Base-by-base conservation (phyloP, 768 basidiomycete genomes). In the Mycena rosella region DNA sequence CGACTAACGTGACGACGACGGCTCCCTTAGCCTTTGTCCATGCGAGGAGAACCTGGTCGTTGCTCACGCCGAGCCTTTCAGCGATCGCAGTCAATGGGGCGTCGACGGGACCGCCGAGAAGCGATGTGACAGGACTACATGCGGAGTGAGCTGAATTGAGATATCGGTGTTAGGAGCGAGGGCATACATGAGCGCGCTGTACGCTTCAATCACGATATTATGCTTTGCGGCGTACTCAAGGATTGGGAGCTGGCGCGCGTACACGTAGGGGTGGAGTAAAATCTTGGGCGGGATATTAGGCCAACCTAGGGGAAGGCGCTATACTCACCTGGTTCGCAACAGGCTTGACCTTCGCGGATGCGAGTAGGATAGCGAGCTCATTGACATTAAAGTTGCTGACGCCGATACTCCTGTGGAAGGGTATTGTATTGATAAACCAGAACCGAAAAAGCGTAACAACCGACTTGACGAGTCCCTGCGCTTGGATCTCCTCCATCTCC, bases 1-100 rank as follows among this genome's bases (percentile, higher is more conserved):
- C n/a, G n/a, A 78, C 84, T 47, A 70, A 89, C 89, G 91, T 93
- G 66, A 92, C 89, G 55, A 92, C 86, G 8, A 88, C 86, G 2
- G 82, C 86, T 32, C 88, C 88, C 74, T 94, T 94, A 32, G 85
- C 83, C 71, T 82, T 85, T 2, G 88, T 88, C 92, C 93, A 94
- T 1, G 85, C 78, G 56, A 94, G 85, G 26, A 94, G 78, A 38
- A 92, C 87, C 71, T 94, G 93, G 2, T 85, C 86, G 0, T 88
- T 82, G 4, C 86, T 85, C n/a, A 86, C 86, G 9, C 85, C 83
- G 8, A 89, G 77, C 15, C 87, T 80, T 42, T 81, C 77, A 0
- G 90, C 90, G 17, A 87, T 86, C 20, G 81, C 81, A 17, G 80
- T 72, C 11, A 94, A 76, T 2, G 86, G 83, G 9, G 76, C 76